These are phyloP conservation scores for Backusella circina DNA, from an alignment of 192 early-diverging fungal genomes.

Conservation along the genomic window DNA sequence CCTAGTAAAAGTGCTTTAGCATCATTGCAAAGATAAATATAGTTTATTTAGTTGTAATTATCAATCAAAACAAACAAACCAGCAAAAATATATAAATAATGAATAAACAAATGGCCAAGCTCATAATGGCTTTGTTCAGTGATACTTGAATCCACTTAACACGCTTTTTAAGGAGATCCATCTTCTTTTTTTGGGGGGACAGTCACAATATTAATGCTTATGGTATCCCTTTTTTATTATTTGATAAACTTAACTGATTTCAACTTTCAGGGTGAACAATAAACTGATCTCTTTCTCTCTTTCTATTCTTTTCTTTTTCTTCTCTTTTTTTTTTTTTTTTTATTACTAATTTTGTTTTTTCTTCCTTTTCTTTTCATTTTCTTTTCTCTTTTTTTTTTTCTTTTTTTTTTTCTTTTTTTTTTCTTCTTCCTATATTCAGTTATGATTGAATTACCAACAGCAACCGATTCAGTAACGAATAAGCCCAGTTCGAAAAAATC, in stretches of 20 bases:
- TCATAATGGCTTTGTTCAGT: neutral
- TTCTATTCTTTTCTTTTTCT: neutral
- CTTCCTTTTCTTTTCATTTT: neutral
- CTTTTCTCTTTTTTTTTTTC: neutral
- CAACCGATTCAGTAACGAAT: conserved; percentile 37
- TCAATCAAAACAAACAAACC: neutral
- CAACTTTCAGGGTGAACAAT: neutral
- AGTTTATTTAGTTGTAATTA: neutral
- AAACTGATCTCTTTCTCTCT: neutral
- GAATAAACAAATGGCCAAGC: neutral
- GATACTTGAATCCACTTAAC: neutral
- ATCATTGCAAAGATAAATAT: neutral
- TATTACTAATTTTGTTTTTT: neutral
- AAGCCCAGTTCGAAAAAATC: conserved; percentile 48
- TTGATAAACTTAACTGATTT: conserved; percentile 3
- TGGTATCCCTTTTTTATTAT: neutral
- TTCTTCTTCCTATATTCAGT: neutral
- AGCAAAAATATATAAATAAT: neutral
- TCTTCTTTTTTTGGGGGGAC: neutral
- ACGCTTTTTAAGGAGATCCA: neutral
- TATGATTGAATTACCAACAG: conserved; percentile 34
- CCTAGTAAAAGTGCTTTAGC: too few relatives aligned
- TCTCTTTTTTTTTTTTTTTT: neutral
- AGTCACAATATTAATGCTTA: conserved; percentile 3
- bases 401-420: neutral